A percentile compares a stretch with the other conserved stretches of the same genome.
Evolutionary conservation across 371 early-diverging fungal genomes (phyloP).

Genomic region (Sporodiniella umbellata): DNA sequence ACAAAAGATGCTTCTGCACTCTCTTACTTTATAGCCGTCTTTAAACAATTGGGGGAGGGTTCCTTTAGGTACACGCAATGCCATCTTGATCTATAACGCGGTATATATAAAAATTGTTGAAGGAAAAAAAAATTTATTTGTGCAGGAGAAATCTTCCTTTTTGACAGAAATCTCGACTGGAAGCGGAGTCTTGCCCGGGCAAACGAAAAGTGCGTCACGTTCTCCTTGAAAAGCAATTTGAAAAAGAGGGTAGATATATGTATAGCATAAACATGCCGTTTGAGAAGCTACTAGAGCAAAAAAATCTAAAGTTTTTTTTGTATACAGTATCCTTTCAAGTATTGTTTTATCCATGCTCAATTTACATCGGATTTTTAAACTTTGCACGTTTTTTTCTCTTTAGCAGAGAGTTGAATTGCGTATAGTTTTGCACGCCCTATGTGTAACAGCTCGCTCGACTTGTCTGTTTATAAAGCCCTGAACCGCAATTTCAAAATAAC

Average conservation of each 20-base stretch:
- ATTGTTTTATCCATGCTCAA: not conserved
- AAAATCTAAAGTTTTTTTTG: no score
- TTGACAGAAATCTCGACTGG: not conserved
- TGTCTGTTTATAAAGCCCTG: no score
- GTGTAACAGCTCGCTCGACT: not conserved
- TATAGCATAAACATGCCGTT: no score
- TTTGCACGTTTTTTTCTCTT: not conserved
- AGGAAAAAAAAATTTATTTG: conserved; percentile 1
- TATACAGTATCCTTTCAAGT: no score
- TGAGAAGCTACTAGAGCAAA: no score
- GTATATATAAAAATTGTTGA: conserved; percentile 3
- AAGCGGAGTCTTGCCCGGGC: not conserved
- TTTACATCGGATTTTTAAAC: not conserved
- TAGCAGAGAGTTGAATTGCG: not conserved
- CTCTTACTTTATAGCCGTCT: conserved; percentile 91
- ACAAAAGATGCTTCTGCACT: conserved; percentile 1
- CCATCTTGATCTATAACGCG: conserved; percentile 65
- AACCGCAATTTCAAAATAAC: no score
- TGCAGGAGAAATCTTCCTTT: not conserved
- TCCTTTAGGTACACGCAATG: conserved; percentile 89
- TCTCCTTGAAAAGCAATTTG: not conserved
- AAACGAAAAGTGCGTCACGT: not conserved
- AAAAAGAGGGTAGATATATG: no score
- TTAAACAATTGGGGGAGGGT: conserved; percentile 90
- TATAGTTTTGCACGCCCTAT: not conserved